Conservation (phyloP, 148 eudicot genomes). For the Polygonum aviculare region DNA sequence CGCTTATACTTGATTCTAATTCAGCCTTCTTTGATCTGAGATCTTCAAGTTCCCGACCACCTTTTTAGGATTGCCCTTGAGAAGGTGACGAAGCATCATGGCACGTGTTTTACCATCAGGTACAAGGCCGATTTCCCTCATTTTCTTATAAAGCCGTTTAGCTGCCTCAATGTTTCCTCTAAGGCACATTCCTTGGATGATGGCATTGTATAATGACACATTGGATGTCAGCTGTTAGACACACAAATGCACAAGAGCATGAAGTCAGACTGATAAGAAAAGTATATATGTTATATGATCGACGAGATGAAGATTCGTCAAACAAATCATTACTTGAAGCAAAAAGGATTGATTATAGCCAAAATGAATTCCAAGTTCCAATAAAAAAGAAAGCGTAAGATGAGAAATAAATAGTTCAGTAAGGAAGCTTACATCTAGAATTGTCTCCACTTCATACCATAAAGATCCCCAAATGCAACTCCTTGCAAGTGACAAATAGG, state of each 20-base stretch:
- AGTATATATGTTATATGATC: neutral
- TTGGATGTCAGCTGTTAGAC: slow-evolving; percentile 35
- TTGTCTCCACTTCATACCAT: slow-evolving; percentile 43
- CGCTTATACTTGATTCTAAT: slow-evolving; percentile 41
- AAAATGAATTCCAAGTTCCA: neutral
- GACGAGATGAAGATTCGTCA: neutral
- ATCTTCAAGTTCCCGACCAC: slow-evolving; percentile 48
- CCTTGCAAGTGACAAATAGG: slow-evolving; percentile 48
- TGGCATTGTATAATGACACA: slow-evolving; percentile 60
- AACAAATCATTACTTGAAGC: neutral
- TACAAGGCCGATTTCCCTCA: slow-evolving; percentile 48
- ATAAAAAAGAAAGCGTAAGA: neutral
- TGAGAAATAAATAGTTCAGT: neutral
- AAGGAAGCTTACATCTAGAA: slow-evolving; percentile 39
- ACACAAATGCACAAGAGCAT: neutral
- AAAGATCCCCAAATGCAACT: slow-evolving; percentile 62
- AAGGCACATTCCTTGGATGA: slow-evolving; percentile 64
- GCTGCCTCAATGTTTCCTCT: slow-evolving; percentile 42
- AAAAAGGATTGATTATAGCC: neutral
- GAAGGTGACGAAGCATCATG: slow-evolving; percentile 52
- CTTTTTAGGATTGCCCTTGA: neutral
- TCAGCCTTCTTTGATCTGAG: slow-evolving; percentile 40
- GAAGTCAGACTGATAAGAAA: neutral
- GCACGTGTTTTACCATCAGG: slow-evolving; percentile 70
- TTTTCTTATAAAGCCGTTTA: slow-evolving; percentile 42